Conservation (phyloP, 2,329 filamentous ascomycete genomes). For the Trichoderma sp. region DNA sequence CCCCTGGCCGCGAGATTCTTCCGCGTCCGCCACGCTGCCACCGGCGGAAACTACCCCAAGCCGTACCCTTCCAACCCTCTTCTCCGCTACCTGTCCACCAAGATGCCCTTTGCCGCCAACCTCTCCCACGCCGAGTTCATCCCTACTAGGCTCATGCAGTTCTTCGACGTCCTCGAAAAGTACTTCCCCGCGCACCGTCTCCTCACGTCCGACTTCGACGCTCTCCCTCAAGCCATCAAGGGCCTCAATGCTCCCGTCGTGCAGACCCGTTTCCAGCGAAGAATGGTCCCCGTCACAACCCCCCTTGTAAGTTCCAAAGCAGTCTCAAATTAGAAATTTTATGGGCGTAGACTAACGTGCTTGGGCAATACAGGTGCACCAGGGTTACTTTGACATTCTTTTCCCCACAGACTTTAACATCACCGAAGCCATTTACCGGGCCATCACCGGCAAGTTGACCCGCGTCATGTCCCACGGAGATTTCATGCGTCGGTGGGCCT, state of each 20-base stretch:
- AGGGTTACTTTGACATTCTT: conserved; percentile 98
- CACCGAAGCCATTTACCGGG: conserved; percentile 87
- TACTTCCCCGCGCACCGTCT: conserved; percentile 90
- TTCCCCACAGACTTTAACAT: conserved; percentile 95
- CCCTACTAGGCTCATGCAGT: conserved; percentile 91
- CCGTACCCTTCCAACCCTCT: conserved; percentile 55
- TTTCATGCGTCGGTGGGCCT: conserved; percentile 87
- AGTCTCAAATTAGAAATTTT: no score
- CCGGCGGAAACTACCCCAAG: conserved; percentile 60
- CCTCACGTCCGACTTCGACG: conserved; percentile 86
- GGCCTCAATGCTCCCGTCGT: conserved; percentile 93
- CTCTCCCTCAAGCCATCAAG: conserved; percentile 74
- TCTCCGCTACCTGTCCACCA: conserved; percentile 60
- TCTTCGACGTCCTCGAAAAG: conserved; percentile 85
- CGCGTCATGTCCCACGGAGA: conserved; percentile 83
- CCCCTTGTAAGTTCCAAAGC: conserved; percentile 83
- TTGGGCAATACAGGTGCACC: conserved; percentile 68
- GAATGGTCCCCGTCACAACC: conserved; percentile 85
- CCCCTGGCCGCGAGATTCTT: conserved; percentile 80
- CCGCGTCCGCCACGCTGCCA: conserved; percentile 77
- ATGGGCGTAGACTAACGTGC: not conserved
- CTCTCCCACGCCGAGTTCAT: conserved; percentile 87
- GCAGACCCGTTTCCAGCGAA: conserved; percentile 85
- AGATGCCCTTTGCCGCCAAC: conserved; percentile 70
- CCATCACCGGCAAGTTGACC: conserved; percentile 88